Conservation (phyloP, 176 grass and related monocot species). For the Carex scoparia region DNA sequence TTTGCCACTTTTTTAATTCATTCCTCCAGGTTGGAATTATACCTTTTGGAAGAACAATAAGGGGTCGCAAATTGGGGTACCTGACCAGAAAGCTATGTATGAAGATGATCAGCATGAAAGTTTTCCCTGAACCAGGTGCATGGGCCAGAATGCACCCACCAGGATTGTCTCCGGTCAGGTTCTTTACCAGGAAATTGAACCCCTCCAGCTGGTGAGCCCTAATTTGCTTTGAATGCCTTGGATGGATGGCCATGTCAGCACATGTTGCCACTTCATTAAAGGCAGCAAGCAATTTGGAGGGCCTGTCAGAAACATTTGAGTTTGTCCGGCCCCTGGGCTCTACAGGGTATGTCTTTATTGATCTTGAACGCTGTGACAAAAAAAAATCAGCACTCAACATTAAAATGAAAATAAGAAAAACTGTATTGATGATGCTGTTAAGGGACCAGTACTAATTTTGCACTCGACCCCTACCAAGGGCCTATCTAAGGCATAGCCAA, state of each 20-base stretch:
- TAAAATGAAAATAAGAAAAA: not conserved
- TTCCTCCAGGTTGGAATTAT: conserved; percentile 67
- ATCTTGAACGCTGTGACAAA: conserved; percentile 33
- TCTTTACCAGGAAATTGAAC: conserved; percentile 73
- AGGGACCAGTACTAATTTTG: not conserved
- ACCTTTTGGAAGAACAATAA: conserved; percentile 78
- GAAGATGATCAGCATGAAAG: conserved; percentile 80
- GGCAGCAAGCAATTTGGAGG: not conserved
- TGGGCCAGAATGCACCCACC: conserved; percentile 92
- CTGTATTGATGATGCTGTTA: not conserved
- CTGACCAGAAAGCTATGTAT: conserved; percentile 69
- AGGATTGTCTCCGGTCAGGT: conserved; percentile 62
- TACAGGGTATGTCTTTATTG: conserved; percentile 27
- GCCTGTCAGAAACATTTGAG: conserved; percentile 22
- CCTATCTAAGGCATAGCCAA: too few species aligned
- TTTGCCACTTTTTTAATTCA: conserved; percentile 76
- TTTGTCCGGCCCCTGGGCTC: conserved; percentile 25
- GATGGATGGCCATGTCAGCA: conserved; percentile 37
- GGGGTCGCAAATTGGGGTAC: conserved; percentile 57
- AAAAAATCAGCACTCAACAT: not conserved
- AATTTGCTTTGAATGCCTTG: conserved; percentile 61
- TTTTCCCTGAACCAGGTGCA: conserved; percentile 86
- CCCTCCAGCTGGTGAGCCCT: conserved; percentile 81
- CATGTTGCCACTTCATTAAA: conserved; percentile 23
- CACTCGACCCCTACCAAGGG: not conserved